These are phyloP conservation scores for Cyclocybe aegerita DNA, from an alignment of 768 basidiomycete species.

Conservation along the genomic window DNA sequence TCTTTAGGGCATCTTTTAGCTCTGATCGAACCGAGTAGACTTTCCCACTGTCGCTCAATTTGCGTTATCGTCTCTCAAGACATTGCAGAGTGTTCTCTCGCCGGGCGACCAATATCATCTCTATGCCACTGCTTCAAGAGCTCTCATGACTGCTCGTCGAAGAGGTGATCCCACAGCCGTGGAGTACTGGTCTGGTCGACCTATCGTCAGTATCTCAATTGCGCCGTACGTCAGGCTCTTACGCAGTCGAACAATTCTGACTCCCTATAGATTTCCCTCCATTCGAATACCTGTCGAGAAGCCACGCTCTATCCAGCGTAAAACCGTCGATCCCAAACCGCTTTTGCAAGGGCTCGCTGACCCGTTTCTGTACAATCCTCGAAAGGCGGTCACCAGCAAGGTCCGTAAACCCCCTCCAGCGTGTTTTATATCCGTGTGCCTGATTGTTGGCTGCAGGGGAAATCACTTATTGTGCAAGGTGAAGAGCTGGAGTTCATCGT, in stretches of 20 bases:
- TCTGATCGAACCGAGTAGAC: slow-evolving; percentile 46
- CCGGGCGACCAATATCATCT: slow-evolving; percentile 80
- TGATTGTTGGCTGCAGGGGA: slow-evolving; percentile 34
- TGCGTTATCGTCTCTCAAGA: slow-evolving; percentile 82
- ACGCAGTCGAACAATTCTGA: neutral
- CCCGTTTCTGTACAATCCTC: slow-evolving; percentile 92
- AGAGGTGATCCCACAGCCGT: slow-evolving; percentile 71
- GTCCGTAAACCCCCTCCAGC: slow-evolving; percentile 33
- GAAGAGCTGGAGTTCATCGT: slow-evolving; percentile 82
- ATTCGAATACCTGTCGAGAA: slow-evolving; percentile 77
- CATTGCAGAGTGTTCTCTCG: slow-evolving; percentile 65
- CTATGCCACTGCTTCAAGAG: slow-evolving; percentile 68
- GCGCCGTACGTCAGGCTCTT: slow-evolving; percentile 54
- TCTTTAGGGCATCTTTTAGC: neutral
- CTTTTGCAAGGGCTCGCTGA: slow-evolving; percentile 63
- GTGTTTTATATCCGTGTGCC: slow-evolving; percentile 1
- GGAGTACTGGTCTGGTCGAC: slow-evolving; percentile 86
- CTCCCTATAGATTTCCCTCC: slow-evolving; percentile 58
- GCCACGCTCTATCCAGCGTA: slow-evolving; percentile 52
- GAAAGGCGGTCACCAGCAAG: slow-evolving; percentile 58
- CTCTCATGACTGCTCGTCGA: slow-evolving; percentile 70
- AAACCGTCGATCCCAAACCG: slow-evolving; percentile 38
- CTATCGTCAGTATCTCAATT: slow-evolving; percentile 77
- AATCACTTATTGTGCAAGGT: slow-evolving; percentile 74
- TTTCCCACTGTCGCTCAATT: slow-evolving; percentile 84